Evolutionary conservation across 116 monocot species (phyloP), one percentile per base, ranked within the genome.

Genomic region (Zostera marina): DNA sequence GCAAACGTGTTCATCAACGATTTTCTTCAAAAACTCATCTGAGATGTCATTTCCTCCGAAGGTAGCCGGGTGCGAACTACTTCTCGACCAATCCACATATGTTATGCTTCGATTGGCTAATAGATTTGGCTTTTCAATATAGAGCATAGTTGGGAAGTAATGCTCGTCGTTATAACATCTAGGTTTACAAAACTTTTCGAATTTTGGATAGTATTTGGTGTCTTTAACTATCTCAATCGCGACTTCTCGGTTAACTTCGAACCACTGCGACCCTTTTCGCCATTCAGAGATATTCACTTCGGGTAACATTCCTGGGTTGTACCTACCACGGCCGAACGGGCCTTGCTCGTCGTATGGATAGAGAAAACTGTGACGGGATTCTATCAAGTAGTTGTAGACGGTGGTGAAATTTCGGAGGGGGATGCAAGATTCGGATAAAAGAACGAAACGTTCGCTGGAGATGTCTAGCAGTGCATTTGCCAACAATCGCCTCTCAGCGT

Each of bases 201-300:
- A 89, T 53, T 73, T 75, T 2, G 76, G 70, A 52, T 81, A 78
- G 65, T 73, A 84, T 44, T 63, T 74, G 46, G 32, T 65, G 68
- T 90, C 90, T 11, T 63, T 63, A 44, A 90, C 23, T 2, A 90
- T 68, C 17, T n/a, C 15, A 42, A 65, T 41, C 22, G 81, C 90
- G n/a, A 84, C 49, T 0, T 20, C 23, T 22, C 90, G 49, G 42
- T 72, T 42, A 0, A 81, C 72, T 67, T 84, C 81, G 42, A 90
- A 90, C 90, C 89, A 90, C 44, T 90, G 84, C n/a, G 90, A 54
- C 7, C 79, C 90, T 63, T 90, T 90, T 23, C 90, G 74, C 84
- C 84, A 90, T 17, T 84, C 69, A 3, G 63, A 4, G 11, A 77
- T 9, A 60, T 55, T 63, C 46, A 90, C 67, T 58, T 70, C 73